phyloP scores from a whole-genome alignment of 2,329 filamentous ascomycete species.

The Colletotrichum lupini region DNA sequence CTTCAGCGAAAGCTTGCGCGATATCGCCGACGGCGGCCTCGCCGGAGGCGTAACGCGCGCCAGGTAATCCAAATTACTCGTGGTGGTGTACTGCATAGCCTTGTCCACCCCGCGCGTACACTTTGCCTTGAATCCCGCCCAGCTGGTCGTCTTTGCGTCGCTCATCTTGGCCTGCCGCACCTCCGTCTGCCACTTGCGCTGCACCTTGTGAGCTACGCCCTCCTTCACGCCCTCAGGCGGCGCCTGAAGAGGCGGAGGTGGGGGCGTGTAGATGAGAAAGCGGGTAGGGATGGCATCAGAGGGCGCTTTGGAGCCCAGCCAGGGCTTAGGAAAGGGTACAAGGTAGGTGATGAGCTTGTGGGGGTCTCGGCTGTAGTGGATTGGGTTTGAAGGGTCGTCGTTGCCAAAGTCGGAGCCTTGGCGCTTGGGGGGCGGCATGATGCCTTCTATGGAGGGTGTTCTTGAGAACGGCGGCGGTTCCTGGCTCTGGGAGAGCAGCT shows the following conservation, averaged over 20 bases:
- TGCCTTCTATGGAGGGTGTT: conserved; percentile 23
- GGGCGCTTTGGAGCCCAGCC: conserved; percentile 15
- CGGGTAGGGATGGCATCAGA: conserved; percentile 19
- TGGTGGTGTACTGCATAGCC: conserved; percentile 33
- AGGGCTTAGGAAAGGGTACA: conserved; percentile 32
- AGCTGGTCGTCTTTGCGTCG: conserved; percentile 31
- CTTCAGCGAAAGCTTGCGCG: conserved; percentile 17
- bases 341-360: conserved; percentile 34
- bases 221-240: conserved; percentile 32
- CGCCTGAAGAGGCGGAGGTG: conserved; percentile 28
- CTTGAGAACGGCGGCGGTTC: conserved; percentile 23
- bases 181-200: conserved; percentile 32
- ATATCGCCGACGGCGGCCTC: conserved; percentile 3
- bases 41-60: conserved; percentile 23
- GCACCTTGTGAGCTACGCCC: conserved; percentile 29
- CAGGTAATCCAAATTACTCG: conserved; percentile 29
- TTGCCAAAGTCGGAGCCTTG: conserved; percentile 26
- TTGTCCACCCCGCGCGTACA: conserved; percentile 27
- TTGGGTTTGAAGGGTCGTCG: conserved; percentile 30
- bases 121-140: conserved; percentile 32
- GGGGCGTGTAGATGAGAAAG: conserved; percentile 29
- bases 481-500: conserved; percentile 15
- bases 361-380: conserved; percentile 28
- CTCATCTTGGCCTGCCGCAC: conserved; percentile 29
- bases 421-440: conserved; percentile 23